Evolutionary conservation across 2,329 filamentous ascomycete genomes (phyloP).

Genomic region (Penicillium sp.): DNA sequence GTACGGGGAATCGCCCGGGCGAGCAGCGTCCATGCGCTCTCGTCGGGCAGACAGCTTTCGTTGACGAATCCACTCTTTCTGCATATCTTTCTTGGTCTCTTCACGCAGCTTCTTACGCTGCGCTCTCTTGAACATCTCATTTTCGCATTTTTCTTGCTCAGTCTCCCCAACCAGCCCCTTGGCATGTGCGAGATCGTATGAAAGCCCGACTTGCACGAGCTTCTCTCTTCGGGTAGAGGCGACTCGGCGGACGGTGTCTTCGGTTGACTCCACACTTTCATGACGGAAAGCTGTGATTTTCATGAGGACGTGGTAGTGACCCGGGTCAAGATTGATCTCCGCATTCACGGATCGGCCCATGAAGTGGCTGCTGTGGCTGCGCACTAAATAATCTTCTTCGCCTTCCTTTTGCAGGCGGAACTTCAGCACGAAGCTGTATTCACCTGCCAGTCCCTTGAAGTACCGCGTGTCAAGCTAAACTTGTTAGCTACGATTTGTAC

Average conservation of each 20-base stretch:
- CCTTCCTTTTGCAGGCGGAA: conserved; percentile 62
- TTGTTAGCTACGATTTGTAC: conserved; percentile 11
- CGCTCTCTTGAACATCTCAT: conserved; percentile 34
- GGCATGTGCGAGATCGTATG: conserved; percentile 49
- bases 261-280: conserved; percentile 54
- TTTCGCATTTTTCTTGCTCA: conserved; percentile 34
- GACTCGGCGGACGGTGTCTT: conserved; percentile 67
- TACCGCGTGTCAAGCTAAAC: conserved; percentile 60
- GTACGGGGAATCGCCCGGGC: conserved; percentile 16
- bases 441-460: conserved; percentile 58
- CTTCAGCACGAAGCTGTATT: conserved; percentile 59
- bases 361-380: conserved; percentile 56
- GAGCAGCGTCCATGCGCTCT: conserved; percentile 32
- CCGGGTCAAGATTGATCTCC: conserved; percentile 72
- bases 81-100: conserved; percentile 41
- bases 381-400: conserved; percentile 61
- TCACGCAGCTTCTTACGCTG: conserved; percentile 40
- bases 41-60: conserved; percentile 37
- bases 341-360: conserved; percentile 76
- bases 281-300: conserved; percentile 70
- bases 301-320: conserved; percentile 73
- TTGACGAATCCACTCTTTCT: conserved; percentile 43
- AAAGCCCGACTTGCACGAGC: conserved; percentile 54
- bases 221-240: conserved; percentile 70
- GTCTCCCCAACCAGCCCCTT: conserved; percentile 46